phyloP scores from a whole-genome alignment of 1,139 yeast genomes.

The Blastobotrys apis region DNA sequence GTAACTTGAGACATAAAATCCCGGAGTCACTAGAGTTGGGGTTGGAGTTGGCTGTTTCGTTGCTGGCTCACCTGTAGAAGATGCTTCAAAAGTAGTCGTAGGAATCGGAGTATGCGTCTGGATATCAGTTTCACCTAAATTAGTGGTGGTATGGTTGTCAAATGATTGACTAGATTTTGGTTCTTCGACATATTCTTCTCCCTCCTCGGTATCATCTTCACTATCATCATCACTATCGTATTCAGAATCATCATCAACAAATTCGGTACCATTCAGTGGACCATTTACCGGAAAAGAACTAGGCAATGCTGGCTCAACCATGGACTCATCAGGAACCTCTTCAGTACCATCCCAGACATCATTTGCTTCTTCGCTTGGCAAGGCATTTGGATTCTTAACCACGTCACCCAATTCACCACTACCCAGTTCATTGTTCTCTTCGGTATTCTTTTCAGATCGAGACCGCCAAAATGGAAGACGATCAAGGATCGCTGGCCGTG shows the following conservation, averaged over 20 bases:
- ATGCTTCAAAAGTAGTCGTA: not conserved
- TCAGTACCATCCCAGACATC: too few relatives aligned
- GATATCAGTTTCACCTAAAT: not conserved
- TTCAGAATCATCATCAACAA: slow-evolving; percentile 3
- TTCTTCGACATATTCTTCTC: not conserved
- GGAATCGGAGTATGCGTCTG: not conserved
- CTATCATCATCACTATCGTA: not conserved
- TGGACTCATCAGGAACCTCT: too few relatives aligned
- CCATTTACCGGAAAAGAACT: too few relatives aligned
- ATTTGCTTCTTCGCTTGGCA: too few relatives aligned
- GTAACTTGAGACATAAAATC: too few relatives aligned
- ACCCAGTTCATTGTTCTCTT: too few relatives aligned
- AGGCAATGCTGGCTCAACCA: too few relatives aligned
- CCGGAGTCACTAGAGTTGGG: too few relatives aligned
- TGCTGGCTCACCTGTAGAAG: too few relatives aligned
- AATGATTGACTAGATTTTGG: not conserved
- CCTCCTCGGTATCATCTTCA: not conserved
- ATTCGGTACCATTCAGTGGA: not conserved
- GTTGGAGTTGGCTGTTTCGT: too few relatives aligned
- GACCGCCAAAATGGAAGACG: slow-evolving; percentile 10
- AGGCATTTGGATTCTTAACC: too few relatives aligned
- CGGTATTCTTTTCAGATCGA: slow-evolving; percentile 4
- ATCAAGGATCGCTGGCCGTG: not conserved
- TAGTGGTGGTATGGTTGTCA: not conserved
- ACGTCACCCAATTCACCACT: too few relatives aligned